Evolutionary conservation across 2,329 filamentous ascomycete species (phyloP), one percentile per base, ranked within the genome.

Genomic region (Ramularia endophylla): DNA sequence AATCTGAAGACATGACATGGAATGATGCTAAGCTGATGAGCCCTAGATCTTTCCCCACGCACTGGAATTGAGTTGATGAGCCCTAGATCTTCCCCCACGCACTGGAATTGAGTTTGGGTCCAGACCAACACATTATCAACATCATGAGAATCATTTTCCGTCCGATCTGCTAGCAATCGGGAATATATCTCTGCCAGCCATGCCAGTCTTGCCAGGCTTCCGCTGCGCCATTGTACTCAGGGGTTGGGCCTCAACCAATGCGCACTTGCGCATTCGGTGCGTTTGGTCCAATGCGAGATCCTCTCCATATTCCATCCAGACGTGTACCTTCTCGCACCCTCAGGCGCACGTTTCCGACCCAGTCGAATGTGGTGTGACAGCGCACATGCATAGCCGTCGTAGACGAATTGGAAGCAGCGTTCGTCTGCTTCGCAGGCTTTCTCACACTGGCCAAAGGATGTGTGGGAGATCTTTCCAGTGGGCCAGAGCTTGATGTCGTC

Each of bases 241-340:
- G 38, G 27, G 17, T 33, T 39, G 48, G 62, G 59, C 30, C 50
- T 63, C 22, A 62, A 46, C 62, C 62, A 65, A 17, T 56, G 61
- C 22, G 60, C 60, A 38, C 63, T 56, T 31, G 54, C 46, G 39
- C 62, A 64, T 56, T 58, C 36, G 59, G 57, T 33, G 56, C 58
- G 30, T 60, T 59, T 30, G 57, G 58, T 29, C 53, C 57, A 49
- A n/a, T 57, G 52, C 8, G 46, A 50, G 41, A 65, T 53, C 45
- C 59, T 64, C 32, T 54, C 55, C 2, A 57, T 48, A 22, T 61
- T 59, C 61, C 61, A 64, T 4, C 61, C 61, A 12, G 47, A 56
- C 7, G 56, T 55, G 28, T 62, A 62, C 17, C 61, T 57, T 25
- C 0, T 61, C n/a, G 27, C 35, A 8, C 28, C 27, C 32, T 32